Base-by-base conservation (phyloP, 2,329 filamentous ascomycete genomes). In the Penicillium occitanis region DNA sequence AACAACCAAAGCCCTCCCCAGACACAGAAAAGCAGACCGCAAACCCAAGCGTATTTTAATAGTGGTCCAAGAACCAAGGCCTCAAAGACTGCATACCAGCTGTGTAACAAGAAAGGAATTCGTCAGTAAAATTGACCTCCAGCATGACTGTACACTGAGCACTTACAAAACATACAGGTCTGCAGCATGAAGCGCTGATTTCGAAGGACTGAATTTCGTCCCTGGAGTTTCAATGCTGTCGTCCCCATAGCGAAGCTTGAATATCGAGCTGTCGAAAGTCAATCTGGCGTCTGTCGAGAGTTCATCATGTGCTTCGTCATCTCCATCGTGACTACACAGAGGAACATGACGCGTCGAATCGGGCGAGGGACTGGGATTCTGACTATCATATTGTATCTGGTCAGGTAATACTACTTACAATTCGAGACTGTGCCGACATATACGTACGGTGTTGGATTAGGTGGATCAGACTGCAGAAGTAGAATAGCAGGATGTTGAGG, bases 61-160 rank as follows among this genome's bases (percentile, higher is more conserved):
- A 66, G 22, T 4, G 33, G 30, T 19, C 60, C 59, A 22, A 66
- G 17, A 37, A 22, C 14, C 5, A 66, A 14, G 40, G 35, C 40
- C 1, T 66, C 64, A 22, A 42, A 66, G 0, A 58, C 50, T 5
- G 64, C 59, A 8, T 61, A 58, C 64, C 59, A 66, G 25, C 58
- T 64, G 33, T 25, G 8, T 28, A 55, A 55, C 2, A 30, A 44
- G 11, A 28, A 11, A 19, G 1, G 1, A 37, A 40, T 35, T 22
- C 4, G 33, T 51, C 25, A 62, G 33, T 35, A n/a, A 50, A 14
- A 22, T 22, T 10, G 2, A 19, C 4, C 11, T 11, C 14, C 4
- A 14, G n/a, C 10, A 28, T 53, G n/a, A n/a, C 25, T 11, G 17
- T 5, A 50, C 11, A 25, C 10, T 22, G 14, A 30, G 10, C 19